These are phyloP conservation scores for Quercus mongolica DNA, from an alignment of 306 rosid species.

Conservation along the genomic window DNA sequence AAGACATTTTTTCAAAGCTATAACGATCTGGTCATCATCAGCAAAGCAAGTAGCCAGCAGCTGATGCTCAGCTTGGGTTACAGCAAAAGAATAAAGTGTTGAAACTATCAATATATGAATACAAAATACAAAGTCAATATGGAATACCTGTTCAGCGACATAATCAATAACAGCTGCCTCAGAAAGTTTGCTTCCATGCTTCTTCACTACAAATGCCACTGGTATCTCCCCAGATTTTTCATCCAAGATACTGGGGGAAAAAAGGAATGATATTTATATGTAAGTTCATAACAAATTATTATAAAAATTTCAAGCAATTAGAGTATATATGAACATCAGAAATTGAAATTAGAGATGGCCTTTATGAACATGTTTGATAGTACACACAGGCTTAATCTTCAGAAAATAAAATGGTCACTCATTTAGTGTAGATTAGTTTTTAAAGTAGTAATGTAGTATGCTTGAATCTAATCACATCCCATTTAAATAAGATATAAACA, in stretches of 20 bases:
- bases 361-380: background rate
- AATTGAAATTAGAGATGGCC: background rate
- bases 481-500: background rate
- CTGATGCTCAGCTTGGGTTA: background rate
- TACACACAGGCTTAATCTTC: background rate
- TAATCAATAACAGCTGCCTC: conserved; percentile 44
- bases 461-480: background rate
- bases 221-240: conserved; percentile 77
- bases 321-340: background rate
- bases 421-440: background rate
- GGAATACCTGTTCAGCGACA: conserved; percentile 57
- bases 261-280: conserved; percentile 17
- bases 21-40: background rate
- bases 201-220: conserved; percentile 76
- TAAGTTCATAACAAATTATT: background rate
- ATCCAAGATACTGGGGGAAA: conserved; percentile 40
- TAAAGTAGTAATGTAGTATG: background rate
- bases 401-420: background rate
- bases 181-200: conserved; percentile 53
- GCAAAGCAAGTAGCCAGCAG: background rate
- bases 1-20: background rate
- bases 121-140: background rate
- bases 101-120: background rate
- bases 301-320: background rate
- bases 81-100: background rate